Base-by-base conservation (phyloP, 1,284 basidiomycete species). In the Melampsora larici-populina region DNA sequence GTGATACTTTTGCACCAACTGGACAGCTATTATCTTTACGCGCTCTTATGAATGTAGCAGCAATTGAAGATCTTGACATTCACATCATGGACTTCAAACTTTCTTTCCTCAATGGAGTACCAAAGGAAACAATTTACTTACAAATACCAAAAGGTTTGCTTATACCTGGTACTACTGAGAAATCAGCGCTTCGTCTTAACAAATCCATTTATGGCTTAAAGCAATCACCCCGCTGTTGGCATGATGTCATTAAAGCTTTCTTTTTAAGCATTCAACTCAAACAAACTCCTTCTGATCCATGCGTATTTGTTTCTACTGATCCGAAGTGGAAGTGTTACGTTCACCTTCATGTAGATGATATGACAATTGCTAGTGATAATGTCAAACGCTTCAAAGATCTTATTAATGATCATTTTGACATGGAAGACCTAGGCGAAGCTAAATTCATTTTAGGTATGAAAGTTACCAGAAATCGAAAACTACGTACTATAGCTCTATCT, bases 171-270 rank as follows among this genome's bases (percentile, higher is more conserved):
- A 26, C 29, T 7, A 63, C 62, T 21, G 24, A 9, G 9, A 62
- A 62, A 15, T 17, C 58, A 62, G 17, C 26, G 6, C 24, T 17
- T 7, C 18, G 46, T 4, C 29, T 75, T 15, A 55, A 67, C 11
- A 67, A 67, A 3, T 75, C 51, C 2, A 51, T 75, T 11, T 75
- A 75, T 51, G 64, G 72, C 21, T 48, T 75, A 3, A 66, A 67
- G 26, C 72, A 75, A 58, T 26, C 29, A 2, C 72, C 72, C 40
- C 15, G 49, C 4, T 48, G 26, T 8, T 75, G 72, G 63, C 65
- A 67, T 43, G 31, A 40, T 11, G 48, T 31, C 8, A n/a, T 75
- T 18, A 51, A 36, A 1, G 26, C n/a, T 24, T 67, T 75, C 29
- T 67, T 75, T 31, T 8, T 17, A 1, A 55, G 26, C 5, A 75